These are phyloP conservation scores for Russula virescens DNA, from an alignment of 768 basidiomycete genomes.

Conservation along the genomic window DNA sequence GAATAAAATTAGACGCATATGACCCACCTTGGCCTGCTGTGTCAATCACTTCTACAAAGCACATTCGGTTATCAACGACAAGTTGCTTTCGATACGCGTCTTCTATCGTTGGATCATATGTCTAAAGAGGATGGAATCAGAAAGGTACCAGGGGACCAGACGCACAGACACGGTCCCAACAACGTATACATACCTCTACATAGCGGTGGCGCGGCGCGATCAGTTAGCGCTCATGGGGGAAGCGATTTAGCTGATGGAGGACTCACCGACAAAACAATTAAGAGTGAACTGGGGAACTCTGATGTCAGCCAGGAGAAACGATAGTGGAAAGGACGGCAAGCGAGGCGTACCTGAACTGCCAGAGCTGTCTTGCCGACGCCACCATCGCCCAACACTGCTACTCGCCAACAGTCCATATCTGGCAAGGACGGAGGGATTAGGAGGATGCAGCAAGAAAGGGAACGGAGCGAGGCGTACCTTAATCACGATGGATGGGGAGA, in stretches of 20 bases:
- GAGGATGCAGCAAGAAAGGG: neutral
- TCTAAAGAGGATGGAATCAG: constrained; percentile 40
- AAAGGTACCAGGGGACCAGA: constrained; percentile 14
- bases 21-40: constrained; percentile 91
- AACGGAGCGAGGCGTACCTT: constrained; percentile 7
- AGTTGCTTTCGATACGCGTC: constrained; percentile 95
- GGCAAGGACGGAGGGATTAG: constrained; percentile 14
- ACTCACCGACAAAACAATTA: constrained; percentile 92
- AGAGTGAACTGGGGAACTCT: constrained; percentile 68
- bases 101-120: constrained; percentile 98
- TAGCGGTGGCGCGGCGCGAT: constrained; percentile 21
- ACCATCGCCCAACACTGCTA: constrained; percentile 93
- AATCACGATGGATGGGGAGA: constrained; percentile 19
- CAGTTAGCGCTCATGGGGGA: constrained; percentile 12
- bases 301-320: constrained; percentile 6
- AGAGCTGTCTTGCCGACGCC: constrained; percentile 97
- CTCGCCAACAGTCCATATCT: constrained; percentile 92
- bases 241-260: neutral
- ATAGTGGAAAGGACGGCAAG: neutral
- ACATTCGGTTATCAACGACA: constrained; percentile 91
- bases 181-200: constrained; percentile 46
- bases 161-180: constrained; percentile 10
- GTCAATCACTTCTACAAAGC: constrained; percentile 94
- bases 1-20: neutral
- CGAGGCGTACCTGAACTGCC: constrained; percentile 79